Evolutionary conservation across 805 yeast species (phyloP).

Genomic region (Metschnikowia dekortorum): DNA sequence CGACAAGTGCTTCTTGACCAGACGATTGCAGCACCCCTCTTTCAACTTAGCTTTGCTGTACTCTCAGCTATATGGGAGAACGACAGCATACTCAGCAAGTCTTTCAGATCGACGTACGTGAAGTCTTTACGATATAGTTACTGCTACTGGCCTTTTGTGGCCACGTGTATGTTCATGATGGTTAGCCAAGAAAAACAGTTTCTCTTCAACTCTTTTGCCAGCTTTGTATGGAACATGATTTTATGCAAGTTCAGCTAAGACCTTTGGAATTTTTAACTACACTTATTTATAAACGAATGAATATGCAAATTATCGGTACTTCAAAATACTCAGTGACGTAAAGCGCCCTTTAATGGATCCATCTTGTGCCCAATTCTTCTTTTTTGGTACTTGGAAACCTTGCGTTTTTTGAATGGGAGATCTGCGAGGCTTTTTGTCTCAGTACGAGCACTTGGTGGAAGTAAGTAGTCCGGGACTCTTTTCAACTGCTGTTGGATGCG

Average conservation of each 20-base stretch:
- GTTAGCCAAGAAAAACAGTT: constrained; percentile 49
- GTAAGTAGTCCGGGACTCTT: constrained; percentile 85
- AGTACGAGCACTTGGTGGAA: constrained; percentile 73
- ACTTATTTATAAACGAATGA: constrained; percentile 2
- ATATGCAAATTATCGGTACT: constrained; percentile 16
- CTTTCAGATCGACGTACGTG: constrained; percentile 28
- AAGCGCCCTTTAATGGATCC: constrained; percentile 58
- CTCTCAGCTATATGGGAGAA: constrained; percentile 56
- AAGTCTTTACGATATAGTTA: constrained; percentile 50
- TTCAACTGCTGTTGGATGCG: constrained; percentile 82
- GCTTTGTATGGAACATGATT: constrained; percentile 52
- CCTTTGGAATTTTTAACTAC: neutral
- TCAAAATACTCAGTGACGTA: constrained; percentile 6
- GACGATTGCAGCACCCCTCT: constrained; percentile 48
- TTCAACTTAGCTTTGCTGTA: constrained; percentile 48
- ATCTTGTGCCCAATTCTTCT: constrained; percentile 40
- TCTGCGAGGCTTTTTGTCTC: constrained; percentile 58
- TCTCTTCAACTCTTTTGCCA: constrained; percentile 55
- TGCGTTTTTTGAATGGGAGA: constrained; percentile 64
- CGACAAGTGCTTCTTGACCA: constrained; percentile 51
- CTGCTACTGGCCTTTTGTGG: constrained; percentile 57
- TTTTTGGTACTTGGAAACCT: constrained; percentile 41
- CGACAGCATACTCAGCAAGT: constrained; percentile 22
- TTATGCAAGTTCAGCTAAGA: constrained; percentile 21
- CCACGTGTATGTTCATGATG: constrained; percentile 45